Evolutionary conservation across 2,329 filamentous ascomycete genomes (phyloP), one percentile per base, ranked within the genome.

Genomic region (Fusarium keratoplasticum): DNA sequence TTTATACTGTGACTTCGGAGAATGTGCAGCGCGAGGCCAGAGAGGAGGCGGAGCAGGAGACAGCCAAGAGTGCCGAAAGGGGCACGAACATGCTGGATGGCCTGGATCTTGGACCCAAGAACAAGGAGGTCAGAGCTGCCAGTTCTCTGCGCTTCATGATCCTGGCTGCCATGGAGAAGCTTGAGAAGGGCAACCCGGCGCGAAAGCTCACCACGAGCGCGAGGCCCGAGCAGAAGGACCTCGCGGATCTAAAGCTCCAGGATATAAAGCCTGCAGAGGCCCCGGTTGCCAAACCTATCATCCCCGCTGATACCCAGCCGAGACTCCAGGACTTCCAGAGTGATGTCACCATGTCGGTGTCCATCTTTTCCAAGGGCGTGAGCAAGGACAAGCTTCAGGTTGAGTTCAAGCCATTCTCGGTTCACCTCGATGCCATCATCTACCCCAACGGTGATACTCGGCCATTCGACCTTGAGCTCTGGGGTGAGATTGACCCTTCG

Each of bases 401-500:
- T 4, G 76, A 83, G 9, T 84, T 82, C 59, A 66, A 66, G 2
- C 72, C 78, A 1, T 70, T 62, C 1, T 73, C 72, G 5, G 81
- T 83, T 6, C 70, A 67, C 0, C 66, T 84, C 1, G 67, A 81
- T 40, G 71, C 77, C 2, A 38, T 84, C 10, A 70, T 82, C 20
- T 82, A 82, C 40, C 83, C 83, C 1, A 82, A 76, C 33, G 87
- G 89, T 47, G 93, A 89, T 73, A 87, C 89, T 69, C 92, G 90
- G 78, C 87, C 86, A 1, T 87, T 95, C 50, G 87, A 91, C 20
- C 91, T 88, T 4, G 72, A 93, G 7, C 89, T 96, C 5, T 95
- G 88, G 81, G 90, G 88, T 16, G 81, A 87, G 11, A 91, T 97
- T 76, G 88, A 94, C 61, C 82, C 89, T 0, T 78, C 86, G 2